Evolutionary conservation across 352 stramenopile species (phyloP).

Genomic region (Thraustotheca clavata): DNA sequence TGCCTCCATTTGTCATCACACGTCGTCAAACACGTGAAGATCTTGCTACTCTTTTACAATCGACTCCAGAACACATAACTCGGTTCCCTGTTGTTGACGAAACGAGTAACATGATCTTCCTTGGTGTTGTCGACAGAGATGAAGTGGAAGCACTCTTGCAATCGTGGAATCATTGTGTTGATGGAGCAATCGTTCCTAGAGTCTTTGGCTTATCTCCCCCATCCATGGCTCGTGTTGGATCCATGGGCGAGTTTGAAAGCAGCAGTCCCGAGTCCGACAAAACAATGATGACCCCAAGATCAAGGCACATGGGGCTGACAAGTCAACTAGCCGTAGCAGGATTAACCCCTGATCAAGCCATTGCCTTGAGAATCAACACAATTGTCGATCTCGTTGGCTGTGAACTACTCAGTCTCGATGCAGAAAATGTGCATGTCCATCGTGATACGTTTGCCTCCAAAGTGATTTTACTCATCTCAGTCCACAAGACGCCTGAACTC

Average conservation of each 20-base stretch:
- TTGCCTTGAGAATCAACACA: conserved; percentile 25
- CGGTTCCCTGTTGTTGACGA: conserved; percentile 67
- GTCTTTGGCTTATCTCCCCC: conserved; percentile 6
- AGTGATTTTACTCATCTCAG: conserved; percentile 67
- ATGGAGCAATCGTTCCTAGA: background rate
- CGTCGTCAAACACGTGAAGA: conserved; percentile 46
- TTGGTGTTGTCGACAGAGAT: conserved; percentile 49
- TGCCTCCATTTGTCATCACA: conserved; percentile 33
- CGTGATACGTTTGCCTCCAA: conserved; percentile 57
- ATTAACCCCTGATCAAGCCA: conserved; percentile 22
- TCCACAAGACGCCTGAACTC: conserved; percentile 64
- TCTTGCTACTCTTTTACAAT: conserved; percentile 36
- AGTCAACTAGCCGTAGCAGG: conserved; percentile 25
- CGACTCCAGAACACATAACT: conserved; percentile 31
- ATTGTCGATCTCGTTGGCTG: conserved; percentile 50
- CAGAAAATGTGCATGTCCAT: conserved; percentile 59
- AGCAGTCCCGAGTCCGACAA: background rate
- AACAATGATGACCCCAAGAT: background rate
- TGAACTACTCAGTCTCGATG: conserved; percentile 51
- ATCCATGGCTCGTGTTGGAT: background rate
- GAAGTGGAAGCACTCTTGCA: conserved; percentile 55
- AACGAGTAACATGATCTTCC: conserved; percentile 42
- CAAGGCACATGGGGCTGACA: background rate
- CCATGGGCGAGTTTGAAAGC: background rate
- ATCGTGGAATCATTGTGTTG: conserved; percentile 44